phyloP scores from a whole-genome alignment of 2,329 filamentous ascomycete species.

The Pseudopyricularia cyperi region DNA sequence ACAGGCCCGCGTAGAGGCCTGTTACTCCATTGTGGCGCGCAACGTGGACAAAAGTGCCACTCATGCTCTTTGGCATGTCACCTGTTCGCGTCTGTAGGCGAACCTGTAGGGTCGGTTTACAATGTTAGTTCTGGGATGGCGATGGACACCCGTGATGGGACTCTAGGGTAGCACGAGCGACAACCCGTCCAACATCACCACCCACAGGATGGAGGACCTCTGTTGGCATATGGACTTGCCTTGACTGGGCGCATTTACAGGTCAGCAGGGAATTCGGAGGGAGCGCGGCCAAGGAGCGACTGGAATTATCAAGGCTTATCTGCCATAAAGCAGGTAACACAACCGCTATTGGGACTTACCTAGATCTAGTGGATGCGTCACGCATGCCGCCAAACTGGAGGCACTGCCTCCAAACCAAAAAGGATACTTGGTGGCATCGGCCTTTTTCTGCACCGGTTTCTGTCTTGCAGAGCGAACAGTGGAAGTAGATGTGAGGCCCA shows the following conservation, averaged over 20 bases:
- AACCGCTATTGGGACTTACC: slow-evolving; percentile 39
- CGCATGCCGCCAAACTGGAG: slow-evolving; percentile 77
- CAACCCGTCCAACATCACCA: neutral
- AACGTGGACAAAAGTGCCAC: slow-evolving; percentile 75
- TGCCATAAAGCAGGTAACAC: neutral
- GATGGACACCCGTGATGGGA: neutral
- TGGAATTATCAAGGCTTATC: neutral
- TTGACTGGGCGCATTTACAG: no score
- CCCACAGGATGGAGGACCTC: no score
- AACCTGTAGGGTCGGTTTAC: slow-evolving; percentile 38
- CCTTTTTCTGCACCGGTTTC: slow-evolving; percentile 12
- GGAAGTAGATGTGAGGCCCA: slow-evolving; percentile 7
- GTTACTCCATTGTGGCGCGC: slow-evolving; percentile 59
- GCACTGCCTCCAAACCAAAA: slow-evolving; percentile 98
- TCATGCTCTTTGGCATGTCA: slow-evolving; percentile 67
- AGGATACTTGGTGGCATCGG: slow-evolving; percentile 48
- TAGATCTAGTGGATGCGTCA: slow-evolving; percentile 88
- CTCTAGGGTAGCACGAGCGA: neutral
- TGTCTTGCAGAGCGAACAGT: slow-evolving; percentile 6
- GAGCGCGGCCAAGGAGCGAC: neutral
- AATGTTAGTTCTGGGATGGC: neutral
- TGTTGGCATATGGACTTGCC: no score
- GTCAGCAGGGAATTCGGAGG: no score
- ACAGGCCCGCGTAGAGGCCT: slow-evolving; percentile 83
- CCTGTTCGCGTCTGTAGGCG: slow-evolving; percentile 74